Evolutionary conservation across 257 asterid genomes (phyloP).

Genomic region (Plantago elongata): DNA sequence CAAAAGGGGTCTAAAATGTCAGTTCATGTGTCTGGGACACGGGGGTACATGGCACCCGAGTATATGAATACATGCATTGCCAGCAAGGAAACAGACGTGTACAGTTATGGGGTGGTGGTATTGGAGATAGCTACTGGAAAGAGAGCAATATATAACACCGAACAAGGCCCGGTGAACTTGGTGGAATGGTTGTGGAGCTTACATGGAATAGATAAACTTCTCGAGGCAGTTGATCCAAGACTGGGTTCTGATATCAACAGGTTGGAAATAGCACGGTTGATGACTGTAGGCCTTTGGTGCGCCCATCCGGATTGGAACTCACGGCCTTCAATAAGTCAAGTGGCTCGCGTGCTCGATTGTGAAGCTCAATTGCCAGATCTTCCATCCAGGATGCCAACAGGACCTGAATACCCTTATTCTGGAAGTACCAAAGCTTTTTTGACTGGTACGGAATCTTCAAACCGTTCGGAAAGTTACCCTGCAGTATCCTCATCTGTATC

Average conservation of each 20-base stretch:
- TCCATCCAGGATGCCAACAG: background rate
- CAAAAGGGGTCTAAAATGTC: conserved; percentile 12
- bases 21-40: conserved; percentile 9
- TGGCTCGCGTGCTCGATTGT: conserved; percentile 27
- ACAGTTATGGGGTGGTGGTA: conserved; percentile 9
- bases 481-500: too few relatives aligned
- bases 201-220: conserved; percentile 22
- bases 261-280: conserved; percentile 22
- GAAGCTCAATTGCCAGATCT: conserved; percentile 30
- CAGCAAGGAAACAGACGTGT: conserved; percentile 24
- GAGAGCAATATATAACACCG: conserved; percentile 7
- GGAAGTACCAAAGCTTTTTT: too few relatives aligned
- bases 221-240: conserved; percentile 29
- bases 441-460: too few relatives aligned
- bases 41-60: conserved; percentile 25
- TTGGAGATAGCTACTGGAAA: conserved; percentile 16
- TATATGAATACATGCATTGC: conserved; percentile 33
- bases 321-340: conserved; percentile 34
- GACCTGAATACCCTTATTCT: too few relatives aligned
- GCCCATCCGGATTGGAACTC: conserved; percentile 29
- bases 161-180: conserved; percentile 9
- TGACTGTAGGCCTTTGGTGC: conserved; percentile 32
- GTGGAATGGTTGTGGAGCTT: conserved; percentile 33
- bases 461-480: too few relatives aligned
- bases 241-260: conserved; percentile 8